Conservation (phyloP, 495 filamentous ascomycete genomes). For the Penicillium herquei region DNA sequence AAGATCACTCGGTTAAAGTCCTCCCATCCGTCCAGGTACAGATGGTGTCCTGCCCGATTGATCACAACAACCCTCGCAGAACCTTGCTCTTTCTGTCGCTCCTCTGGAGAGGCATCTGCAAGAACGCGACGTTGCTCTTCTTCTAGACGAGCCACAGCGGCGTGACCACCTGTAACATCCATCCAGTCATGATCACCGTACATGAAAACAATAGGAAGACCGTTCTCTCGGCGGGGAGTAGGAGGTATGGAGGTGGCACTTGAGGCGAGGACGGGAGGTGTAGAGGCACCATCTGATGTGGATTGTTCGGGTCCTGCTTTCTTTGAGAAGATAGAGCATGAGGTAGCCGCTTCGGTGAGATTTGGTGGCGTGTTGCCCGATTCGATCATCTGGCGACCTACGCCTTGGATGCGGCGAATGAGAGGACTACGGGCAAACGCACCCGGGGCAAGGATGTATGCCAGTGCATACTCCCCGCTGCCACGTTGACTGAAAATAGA, state of each 20-base stretch:
- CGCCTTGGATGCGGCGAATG: slow-evolving; percentile 80
- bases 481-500: slow-evolving; percentile 89
- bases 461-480: slow-evolving; percentile 91
- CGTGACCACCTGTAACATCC: slow-evolving; percentile 84
- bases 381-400: slow-evolving; percentile 65
- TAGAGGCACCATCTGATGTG: slow-evolving; percentile 5
- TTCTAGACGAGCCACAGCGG: slow-evolving; percentile 75
- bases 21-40: slow-evolving; percentile 87
- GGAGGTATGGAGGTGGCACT: slow-evolving; percentile 7
- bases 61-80: slow-evolving; percentile 84
- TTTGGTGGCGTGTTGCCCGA: slow-evolving; percentile 13
- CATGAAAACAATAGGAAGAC: slow-evolving; percentile 84
- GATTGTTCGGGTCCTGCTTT: neutral
- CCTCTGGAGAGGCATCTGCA: slow-evolving; percentile 59
- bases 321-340: slow-evolving; percentile 16
- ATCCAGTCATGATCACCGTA: slow-evolving; percentile 99
- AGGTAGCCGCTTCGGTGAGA: slow-evolving; percentile 1
- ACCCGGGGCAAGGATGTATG: slow-evolving; percentile 90
- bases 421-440: slow-evolving; percentile 88
- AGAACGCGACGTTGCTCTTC: slow-evolving; percentile 61
- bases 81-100: slow-evolving; percentile 70
- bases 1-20: slow-evolving; percentile 81
- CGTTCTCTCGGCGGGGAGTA: slow-evolving; percentile 58
- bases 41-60: slow-evolving; percentile 80
- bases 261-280: slow-evolving; percentile 2